Base-by-base conservation (phyloP, 352 stramenopile genomes). In the Pythium aquatile region DNA sequence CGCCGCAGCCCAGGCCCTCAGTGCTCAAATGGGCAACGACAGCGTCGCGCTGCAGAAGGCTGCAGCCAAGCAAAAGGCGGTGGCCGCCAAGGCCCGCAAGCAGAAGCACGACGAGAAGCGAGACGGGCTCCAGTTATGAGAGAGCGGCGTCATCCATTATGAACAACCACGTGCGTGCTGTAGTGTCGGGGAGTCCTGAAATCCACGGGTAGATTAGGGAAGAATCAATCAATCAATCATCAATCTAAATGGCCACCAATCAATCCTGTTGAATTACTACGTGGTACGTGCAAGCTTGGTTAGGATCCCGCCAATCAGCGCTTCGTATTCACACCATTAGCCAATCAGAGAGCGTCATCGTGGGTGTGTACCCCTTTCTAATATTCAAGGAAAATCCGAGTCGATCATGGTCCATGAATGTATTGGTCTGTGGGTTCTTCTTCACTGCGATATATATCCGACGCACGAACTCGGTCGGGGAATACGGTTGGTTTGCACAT, bases 251-350 rank as follows among this genome's bases (percentile, higher is more conserved):
- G 20, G 20, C 20, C 20, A 24, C 20, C 14, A 49, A 26, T 49
- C 14, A 26, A 33, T 20, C 37, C 30, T 30, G 14, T 13, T 58
- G 52, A 63, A 16, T 61, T 63, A 24, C 20, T 24, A 24, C 20
- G 20, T 24, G 1, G 20, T 24, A 33, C 44, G 9, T 63, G 54
- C 55, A 54, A 7, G 20, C 40, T 47, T 4, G 54, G 20, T 47
- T 66, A 56, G 16, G 53, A 68, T 68, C 44, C 61, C 61, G 61
- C 61, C 61, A 68, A 68, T 68, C 54, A 68, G 24, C 11, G 35
- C 20, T 5, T 24, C 1, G 10, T 17, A 63, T 63, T 68, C 58
- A 44, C 51, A 47, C 30, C 14, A 28, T 16, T 11, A 52, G 61
- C 61, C 61, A 68, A 68, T 68, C 61, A 57, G 4, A 55, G 17